Base-by-base conservation (phyloP, 2,329 filamentous ascomycete genomes). In the Aspergillus carbonarius region DNA sequence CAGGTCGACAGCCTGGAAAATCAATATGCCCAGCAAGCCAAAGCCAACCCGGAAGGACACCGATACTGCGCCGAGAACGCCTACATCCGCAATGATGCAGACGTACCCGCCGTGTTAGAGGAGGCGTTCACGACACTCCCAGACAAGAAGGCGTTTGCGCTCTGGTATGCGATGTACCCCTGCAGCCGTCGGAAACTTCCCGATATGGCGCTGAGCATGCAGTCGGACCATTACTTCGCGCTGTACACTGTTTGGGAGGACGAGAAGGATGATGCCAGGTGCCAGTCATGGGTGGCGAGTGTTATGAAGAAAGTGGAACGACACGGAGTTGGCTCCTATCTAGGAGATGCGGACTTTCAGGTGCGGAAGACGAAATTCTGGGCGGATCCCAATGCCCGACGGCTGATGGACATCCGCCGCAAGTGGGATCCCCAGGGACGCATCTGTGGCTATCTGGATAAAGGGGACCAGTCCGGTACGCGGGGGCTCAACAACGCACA, bases 151-250 rank as follows among this genome's bases (percentile, higher is more conserved):
- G 72, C 77, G 1, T 81, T 79, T 49, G 70, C 79, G 1, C 68
- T 85, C 10, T 85, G 81, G 76, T 83, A 77, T 63, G 66, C 77
- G 9, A 84, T 85, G 82, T 74, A 72, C 30, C 83, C 83, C 0
- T 76, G 75, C 27, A 81, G 78, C 40, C 69, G 74, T 25, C 69
- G 76, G 3, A 46, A 60, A 30, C 68, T 79, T 35, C 73, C 76
- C 0, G 79, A 81, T 57, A 85, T 85, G 83, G 83, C 83, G 3
- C 70, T 84, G 13, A 81, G 77, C 27, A 78, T 84, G 78, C 82
- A 84, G 55, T 77, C 76, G 0, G 83, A 85, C 62, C 82, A 85
- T 66, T 85, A 85, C 67, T 80, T 85, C 65, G 81, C 82, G 1
- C 55, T 82, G 2, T 85, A 85, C 62, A 74, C 79, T 0, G 70